Evolutionary conservation across 306 rosid species (phyloP), one percentile per base, ranked within the genome.

Genomic region (Rubus idaeus): DNA sequence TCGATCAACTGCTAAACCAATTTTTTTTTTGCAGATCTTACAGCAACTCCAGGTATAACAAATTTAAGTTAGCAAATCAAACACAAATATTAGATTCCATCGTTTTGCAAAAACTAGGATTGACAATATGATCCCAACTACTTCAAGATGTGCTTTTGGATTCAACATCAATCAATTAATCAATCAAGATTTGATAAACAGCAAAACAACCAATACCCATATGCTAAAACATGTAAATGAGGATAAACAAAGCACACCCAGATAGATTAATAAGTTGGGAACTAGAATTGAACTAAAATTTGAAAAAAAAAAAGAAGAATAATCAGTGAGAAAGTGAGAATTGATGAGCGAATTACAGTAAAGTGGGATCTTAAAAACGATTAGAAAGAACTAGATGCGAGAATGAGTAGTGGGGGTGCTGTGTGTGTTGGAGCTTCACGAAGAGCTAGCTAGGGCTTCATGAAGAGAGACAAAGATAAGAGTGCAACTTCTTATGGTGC

Each of bases 351-450:
- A 73, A 20, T 45, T 46, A 21, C 20, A 51, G 53, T 73, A 95
- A 66, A 95, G 97, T 74, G 99, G 97, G 88, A 95, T 83, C 89
- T 92, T 97, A 23, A 95, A 88, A 60, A 92, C 58, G 88, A 92
- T 90, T 35, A 95, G 86, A 77, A 92, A 35, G 80, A 95, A 89
- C 82, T 73, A 90, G 91, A 90, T 63, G 77, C 86, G 87, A 56
- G 97, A 23, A 23, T 23, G 26, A 23, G 26, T 23, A 23, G 26
- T 23, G 26, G 26, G 26, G 26, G 26, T 23, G 26, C 1, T 1
- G 26, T 23, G 26, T 23, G 26, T 23, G 26, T 1, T 23, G 26
- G 26, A 23, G 26, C 26, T 23, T 23, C 26, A 23, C 26, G 0
- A 23, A 23, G 26, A 23, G 26, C 26, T 23, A 23, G 26, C 26